Evolutionary conservation across 805 yeast species (phyloP).

Genomic region (Cyberlindnera maritima): DNA sequence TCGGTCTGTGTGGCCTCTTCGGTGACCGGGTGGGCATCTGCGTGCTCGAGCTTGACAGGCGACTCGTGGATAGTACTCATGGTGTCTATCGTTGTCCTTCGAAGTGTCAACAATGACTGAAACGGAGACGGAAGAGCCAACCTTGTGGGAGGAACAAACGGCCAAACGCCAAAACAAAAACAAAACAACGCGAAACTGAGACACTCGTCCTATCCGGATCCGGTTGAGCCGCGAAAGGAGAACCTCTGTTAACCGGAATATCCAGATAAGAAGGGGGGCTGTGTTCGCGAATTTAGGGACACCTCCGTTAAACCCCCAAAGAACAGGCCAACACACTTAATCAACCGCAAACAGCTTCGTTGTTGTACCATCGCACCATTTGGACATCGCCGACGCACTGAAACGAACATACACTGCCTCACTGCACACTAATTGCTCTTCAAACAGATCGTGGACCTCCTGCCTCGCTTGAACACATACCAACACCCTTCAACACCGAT

Average conservation of each 20-base stretch:
- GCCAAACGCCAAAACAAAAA: constrained; percentile 1
- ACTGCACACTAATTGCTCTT: neutral
- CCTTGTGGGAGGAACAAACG: neutral
- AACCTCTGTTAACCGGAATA: neutral
- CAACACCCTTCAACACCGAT: neutral
- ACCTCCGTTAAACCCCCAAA: too few relatives aligned
- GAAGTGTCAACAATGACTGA: neutral
- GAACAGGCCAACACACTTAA: too few relatives aligned
- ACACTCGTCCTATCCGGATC: neutral
- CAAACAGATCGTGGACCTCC: neutral
- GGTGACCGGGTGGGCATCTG: neutral
- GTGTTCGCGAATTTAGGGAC: too few relatives aligned
- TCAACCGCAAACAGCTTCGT: too few relatives aligned
- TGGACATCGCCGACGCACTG: neutral
- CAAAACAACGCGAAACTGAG: neutral
- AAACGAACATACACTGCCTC: neutral
- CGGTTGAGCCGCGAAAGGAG: neutral
- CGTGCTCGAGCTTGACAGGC: neutral
- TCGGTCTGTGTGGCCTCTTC: constrained; percentile 3
- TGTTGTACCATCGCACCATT: too few relatives aligned
- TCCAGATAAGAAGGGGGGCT: neutral
- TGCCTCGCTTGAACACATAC: neutral
- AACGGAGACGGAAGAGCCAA: neutral
- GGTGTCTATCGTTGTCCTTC: neutral
- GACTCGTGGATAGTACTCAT: neutral